A percentile compares a stretch with the other conserved stretches of the same genome.
These are phyloP conservation scores for Medicago ruthenica DNA, from an alignment of 306 rosid genomes.

Conservation along the genomic window DNA sequence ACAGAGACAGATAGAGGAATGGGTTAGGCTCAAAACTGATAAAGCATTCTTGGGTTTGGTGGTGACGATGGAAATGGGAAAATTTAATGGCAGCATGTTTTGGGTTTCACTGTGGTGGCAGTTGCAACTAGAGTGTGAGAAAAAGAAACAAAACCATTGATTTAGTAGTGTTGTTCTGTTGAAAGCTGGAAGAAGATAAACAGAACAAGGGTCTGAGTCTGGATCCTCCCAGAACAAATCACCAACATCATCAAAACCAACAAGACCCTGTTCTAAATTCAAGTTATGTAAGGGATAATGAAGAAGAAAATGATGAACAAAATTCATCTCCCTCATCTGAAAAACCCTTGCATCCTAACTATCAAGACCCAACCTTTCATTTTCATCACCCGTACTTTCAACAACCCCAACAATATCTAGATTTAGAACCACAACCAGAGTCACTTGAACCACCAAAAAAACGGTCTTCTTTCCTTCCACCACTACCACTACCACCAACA, in stretches of 20 bases:
- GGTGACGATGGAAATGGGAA: constrained; percentile 64
- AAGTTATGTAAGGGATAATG: constrained; percentile 46
- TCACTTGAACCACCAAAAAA: constrained; percentile 40
- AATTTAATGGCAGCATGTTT: too few relatives aligned
- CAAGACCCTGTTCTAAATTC: constrained; percentile 29
- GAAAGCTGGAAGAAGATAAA: constrained; percentile 78
- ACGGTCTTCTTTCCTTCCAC: constrained; percentile 43
- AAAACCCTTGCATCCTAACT: constrained; percentile 9
- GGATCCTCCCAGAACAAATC: constrained; percentile 75
- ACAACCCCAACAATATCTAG: constrained; percentile 23
- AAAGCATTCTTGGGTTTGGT: constrained; percentile 37
- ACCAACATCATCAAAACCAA: constrained; percentile 45
- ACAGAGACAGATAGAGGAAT: constrained; percentile 32
- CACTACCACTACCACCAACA: constrained; percentile 25
- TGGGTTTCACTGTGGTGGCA: too few relatives aligned
- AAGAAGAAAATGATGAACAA: constrained; percentile 38
- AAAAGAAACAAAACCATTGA: constrained; percentile 25
- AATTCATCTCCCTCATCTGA: constrained; percentile 37
- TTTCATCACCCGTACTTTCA: constrained; percentile 39
- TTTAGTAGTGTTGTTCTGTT: constrained; percentile 22
- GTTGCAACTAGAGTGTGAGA: constrained; percentile 41
- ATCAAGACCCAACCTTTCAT: constrained; percentile 39
- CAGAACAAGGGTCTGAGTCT: constrained; percentile 62
- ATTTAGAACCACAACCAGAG: constrained; percentile 28
- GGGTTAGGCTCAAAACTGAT: constrained; percentile 64